Evolutionary conservation across 2,329 filamentous ascomycete species (phyloP).

Genomic region (Botrytis deweyae): DNA sequence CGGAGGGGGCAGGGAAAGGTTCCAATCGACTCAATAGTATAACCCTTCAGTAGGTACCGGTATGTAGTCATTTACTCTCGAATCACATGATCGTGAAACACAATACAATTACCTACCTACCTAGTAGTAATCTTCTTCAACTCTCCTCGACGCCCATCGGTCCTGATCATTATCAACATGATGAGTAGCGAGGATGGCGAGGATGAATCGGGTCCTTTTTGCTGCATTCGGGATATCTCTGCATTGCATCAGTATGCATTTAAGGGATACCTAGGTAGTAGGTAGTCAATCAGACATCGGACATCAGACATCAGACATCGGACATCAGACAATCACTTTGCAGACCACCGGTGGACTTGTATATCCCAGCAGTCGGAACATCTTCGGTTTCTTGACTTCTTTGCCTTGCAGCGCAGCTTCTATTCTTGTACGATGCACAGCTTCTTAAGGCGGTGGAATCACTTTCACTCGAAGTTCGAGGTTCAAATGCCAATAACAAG

Average conservation of each 20-base stretch:
- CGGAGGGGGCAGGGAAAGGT: neutral
- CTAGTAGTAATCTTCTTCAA: neutral
- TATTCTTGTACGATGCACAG: neutral
- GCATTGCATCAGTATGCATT: slow-evolving; percentile 2
- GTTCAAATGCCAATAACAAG: neutral
- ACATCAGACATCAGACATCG: neutral
- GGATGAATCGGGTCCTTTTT: neutral
- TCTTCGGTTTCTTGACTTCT: neutral
- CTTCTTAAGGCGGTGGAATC: too few relatives aligned
- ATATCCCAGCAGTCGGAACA: neutral
- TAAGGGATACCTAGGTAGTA: neutral
- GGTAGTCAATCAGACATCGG: neutral
- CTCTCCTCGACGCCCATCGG: neutral
- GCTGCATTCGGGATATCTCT: neutral
- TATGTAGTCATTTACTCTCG: neutral
- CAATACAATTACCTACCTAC: too few relatives aligned
- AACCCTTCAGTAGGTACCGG: neutral
- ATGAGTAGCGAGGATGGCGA: neutral
- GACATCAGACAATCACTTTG: neutral
- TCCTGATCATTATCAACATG: neutral
- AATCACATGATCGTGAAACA: neutral
- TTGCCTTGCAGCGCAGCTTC: neutral
- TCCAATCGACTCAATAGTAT: neutral
- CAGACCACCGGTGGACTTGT: neutral
- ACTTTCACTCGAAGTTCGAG: neutral